Base-by-base conservation (phyloP, 257 asterid genomes). In the Primulina eburnea region DNA sequence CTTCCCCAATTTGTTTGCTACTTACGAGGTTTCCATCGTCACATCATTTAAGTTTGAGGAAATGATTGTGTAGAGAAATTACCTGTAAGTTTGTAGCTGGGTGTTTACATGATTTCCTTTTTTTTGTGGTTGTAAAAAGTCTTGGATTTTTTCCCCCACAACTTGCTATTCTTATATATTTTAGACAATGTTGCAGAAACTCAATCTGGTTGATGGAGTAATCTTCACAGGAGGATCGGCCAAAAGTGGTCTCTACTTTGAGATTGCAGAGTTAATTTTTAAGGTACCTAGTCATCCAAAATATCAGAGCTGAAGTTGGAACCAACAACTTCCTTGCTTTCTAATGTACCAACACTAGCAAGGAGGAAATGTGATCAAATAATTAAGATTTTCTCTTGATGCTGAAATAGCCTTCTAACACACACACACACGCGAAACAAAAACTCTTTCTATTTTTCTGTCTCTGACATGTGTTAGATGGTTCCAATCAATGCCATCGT, bases 161-260 rank as follows among this genome's bases (percentile, higher is more conserved):
- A 56, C 65, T 69, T 76, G 12, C 55, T 55, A 53, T 61, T 65
- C 33, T 16, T 53, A 26, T 61, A 17, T 72, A 73, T 69, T 34
- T 81, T 64, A 56, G 67, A 9, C 35, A 77, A 50, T 70, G 81
- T 67, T 83, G 82, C 95, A 93, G 96, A 93, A 93, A 83, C 96
- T 93, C 78, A 81, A 79, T 72, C 83, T 93, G 71, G 96, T 93
- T 24, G 89, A 90, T 70, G 99, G 96, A 57, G 90, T 93, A 60
- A 84, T 93, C 76, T 90, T 93, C 80, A 89, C 97, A 8, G 99
- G 97, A 58, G 97, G 99, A 18, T 79, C 91, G 90, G 85, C 89
- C 55, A 89, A 89, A 84, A 77, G 6, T 60, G 99, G 97, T 58
- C 86, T 26, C 56, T 90, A 90, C 82, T 78, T 79, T 67, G 83